Conservation (phyloP, 2,329 filamentous ascomycete species). For the Teratosphaeria nubilosa region DNA sequence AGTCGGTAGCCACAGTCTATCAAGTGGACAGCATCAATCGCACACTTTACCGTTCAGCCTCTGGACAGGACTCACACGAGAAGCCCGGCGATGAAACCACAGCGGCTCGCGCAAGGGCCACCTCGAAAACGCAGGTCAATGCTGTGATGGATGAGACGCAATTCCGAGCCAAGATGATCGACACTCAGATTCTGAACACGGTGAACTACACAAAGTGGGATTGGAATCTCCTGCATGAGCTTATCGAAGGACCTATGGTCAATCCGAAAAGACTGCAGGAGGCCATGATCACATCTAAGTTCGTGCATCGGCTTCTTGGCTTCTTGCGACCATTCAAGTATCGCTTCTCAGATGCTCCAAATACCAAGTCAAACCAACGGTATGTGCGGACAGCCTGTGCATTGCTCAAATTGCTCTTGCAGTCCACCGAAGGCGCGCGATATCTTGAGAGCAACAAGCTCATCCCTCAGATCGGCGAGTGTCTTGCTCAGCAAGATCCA, state of each 20-base stretch:
- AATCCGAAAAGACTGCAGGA: constrained; percentile 89
- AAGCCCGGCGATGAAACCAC: constrained; percentile 22
- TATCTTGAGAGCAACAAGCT: constrained; percentile 89
- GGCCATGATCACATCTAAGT: constrained; percentile 88
- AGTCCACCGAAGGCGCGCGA: constrained; percentile 72
- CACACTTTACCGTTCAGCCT: constrained; percentile 71
- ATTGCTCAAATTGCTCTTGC: constrained; percentile 73
- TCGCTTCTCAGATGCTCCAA: constrained; percentile 81
- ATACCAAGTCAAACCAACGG: constrained; percentile 85
- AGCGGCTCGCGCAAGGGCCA: constrained; percentile 32
- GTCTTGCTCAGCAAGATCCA: constrained; percentile 86
- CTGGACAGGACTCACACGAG: constrained; percentile 18
- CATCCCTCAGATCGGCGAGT: constrained; percentile 87
- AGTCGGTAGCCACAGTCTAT: constrained; percentile 84
- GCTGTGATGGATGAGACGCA: constrained; percentile 53
- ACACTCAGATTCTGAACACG: constrained; percentile 78
- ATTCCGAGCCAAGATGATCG: constrained; percentile 55
- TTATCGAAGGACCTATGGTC: constrained; percentile 85
- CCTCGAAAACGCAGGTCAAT: constrained; percentile 46
- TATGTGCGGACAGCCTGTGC: constrained; percentile 87
- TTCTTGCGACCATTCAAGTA: constrained; percentile 98
- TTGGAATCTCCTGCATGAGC: constrained; percentile 82
- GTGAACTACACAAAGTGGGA: constrained; percentile 95
- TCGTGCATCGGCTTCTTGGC: constrained; percentile 85
- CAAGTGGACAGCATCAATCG: constrained; percentile 96